Evolutionary conservation across 106 monocot genomes (phyloP), one percentile per base, ranked within the genome.

Genomic region (Platanthera zijinensis): DNA sequence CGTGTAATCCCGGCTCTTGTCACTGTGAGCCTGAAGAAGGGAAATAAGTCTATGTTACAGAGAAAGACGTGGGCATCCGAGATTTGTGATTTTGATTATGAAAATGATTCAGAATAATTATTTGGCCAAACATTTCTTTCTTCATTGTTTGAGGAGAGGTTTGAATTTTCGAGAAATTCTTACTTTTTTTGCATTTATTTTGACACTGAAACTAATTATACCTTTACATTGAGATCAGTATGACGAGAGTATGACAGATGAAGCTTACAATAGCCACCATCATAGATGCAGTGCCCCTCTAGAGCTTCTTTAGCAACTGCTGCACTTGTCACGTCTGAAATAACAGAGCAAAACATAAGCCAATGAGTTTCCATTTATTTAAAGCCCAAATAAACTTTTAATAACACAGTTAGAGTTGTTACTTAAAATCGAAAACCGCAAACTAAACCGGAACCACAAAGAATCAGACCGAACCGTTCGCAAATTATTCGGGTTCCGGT

Each of bases 171-270:
- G 30, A 68, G 12, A 53, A 53, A 4, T 68, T 68, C 5, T 39
- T 56, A 3, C 51, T 73, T 71, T 71, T 15, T 69, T 57, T 57
- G 28, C 19, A 59, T 45, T 54, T 76, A 84, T 47, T 72, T 53
- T 70, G 45, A 17, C 25, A 9, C 68, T 74, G 84, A 71, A 14
- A 71, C 48, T 21, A 19, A 86, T 74, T 81, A 75, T 92, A 92
- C 92, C 88, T 92, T 92, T 79, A 92, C 92, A 89, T 89, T 92
- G 83, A 92, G 92, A 92, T 92, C 92, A 92, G 88, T 92, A 92
- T 92, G 92, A 87, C 86, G 89, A 87, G 92, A 92, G 92, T 92
- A 92, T 84, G 92, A 85, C 89, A 92, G 88, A 87, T 92, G 92
- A 89, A 92, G 92, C 92, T 92, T 89, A 89, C 92, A 92, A 75